Percentiles rank a stretch among this genome's conserved stretches.
These are phyloP conservation scores for Blastobotrys americana DNA, from an alignment of 805 yeast species.

Conservation along the genomic window DNA sequence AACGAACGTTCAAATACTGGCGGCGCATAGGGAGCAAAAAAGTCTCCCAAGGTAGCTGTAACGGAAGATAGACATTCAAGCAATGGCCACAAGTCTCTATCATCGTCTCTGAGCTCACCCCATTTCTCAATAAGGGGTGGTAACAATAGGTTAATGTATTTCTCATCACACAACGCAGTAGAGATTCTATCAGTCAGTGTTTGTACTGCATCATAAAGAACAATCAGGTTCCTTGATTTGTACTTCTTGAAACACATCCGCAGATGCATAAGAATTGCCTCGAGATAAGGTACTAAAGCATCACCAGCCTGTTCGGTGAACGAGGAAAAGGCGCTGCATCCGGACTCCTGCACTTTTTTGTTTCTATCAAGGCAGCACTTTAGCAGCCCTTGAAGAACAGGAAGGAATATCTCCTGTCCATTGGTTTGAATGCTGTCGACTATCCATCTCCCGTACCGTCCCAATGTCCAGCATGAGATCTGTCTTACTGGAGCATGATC, in stretches of 20 bases:
- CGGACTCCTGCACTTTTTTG: conserved; percentile 93
- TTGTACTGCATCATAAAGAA: conserved; percentile 84
- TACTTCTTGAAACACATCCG: conserved; percentile 67
- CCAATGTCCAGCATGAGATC: conserved; percentile 92
- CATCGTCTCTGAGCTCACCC: conserved; percentile 68
- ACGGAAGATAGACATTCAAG: conserved; percentile 89
- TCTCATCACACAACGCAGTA: conserved; percentile 46
- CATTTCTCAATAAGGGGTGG: conserved; percentile 82
- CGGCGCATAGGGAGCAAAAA: conserved; percentile 82
- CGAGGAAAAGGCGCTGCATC: conserved; percentile 77
- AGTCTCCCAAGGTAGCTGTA: conserved; percentile 77
- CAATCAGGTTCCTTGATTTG: conserved; percentile 72
- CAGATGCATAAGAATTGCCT: conserved; percentile 62
- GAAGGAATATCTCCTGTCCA: conserved; percentile 60
- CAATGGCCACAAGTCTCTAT: conserved; percentile 82
- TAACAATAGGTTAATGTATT: conserved; percentile 53
- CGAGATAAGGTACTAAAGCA: conserved; percentile 53
- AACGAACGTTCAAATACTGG: conserved; percentile 77
- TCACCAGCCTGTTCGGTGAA: conserved; percentile 73
- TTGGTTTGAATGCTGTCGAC: conserved; percentile 33
- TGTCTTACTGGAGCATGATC: conserved; percentile 78
- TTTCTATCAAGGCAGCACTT: conserved; percentile 70
- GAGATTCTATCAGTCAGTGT: conserved; percentile 78
- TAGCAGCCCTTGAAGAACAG: conserved; percentile 72
- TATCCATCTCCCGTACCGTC: conserved; percentile 80